These are phyloP conservation scores for Aspergillus affinis DNA, from an alignment of 495 filamentous ascomycete species.

Conservation along the genomic window DNA sequence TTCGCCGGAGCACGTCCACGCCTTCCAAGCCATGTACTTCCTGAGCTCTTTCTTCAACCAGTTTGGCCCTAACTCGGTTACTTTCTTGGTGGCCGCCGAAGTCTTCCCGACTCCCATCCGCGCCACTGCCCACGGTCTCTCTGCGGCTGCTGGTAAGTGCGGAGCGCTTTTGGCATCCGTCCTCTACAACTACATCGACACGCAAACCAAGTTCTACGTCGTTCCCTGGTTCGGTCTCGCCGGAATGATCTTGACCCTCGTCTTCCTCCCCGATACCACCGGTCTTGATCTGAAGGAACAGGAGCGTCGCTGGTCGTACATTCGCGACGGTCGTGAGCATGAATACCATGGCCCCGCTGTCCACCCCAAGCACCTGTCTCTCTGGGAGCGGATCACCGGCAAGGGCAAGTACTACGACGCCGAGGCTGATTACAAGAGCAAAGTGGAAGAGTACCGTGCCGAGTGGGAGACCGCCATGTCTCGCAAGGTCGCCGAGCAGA, in stretches of 20 bases:
- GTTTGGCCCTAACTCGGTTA: constrained; percentile 89
- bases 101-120: constrained; percentile 88
- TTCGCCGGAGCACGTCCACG: constrained; percentile 58
- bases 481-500: constrained; percentile 49
- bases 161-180: constrained; percentile 83
- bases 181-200: constrained; percentile 84
- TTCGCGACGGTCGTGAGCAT: constrained; percentile 67
- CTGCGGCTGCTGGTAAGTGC: constrained; percentile 77
- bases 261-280: constrained; percentile 91
- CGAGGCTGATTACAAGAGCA: constrained; percentile 71
- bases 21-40: constrained; percentile 93
- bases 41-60: constrained; percentile 94
- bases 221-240: constrained; percentile 89
- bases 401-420: constrained; percentile 76
- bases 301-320: constrained; percentile 81
- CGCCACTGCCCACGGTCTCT: constrained; percentile 87
- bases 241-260: constrained; percentile 70
- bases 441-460: constrained; percentile 73
- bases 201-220: constrained; percentile 75
- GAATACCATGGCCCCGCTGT: constrained; percentile 90
- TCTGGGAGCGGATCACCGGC: constrained; percentile 73
- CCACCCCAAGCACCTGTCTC: constrained; percentile 78
- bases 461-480: constrained; percentile 63
- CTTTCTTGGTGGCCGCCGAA: constrained; percentile 89
- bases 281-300: constrained; percentile 93